phyloP scores from a whole-genome alignment of 192 early-diverging fungal species.

The Gamsiella multidivaricata region DNA sequence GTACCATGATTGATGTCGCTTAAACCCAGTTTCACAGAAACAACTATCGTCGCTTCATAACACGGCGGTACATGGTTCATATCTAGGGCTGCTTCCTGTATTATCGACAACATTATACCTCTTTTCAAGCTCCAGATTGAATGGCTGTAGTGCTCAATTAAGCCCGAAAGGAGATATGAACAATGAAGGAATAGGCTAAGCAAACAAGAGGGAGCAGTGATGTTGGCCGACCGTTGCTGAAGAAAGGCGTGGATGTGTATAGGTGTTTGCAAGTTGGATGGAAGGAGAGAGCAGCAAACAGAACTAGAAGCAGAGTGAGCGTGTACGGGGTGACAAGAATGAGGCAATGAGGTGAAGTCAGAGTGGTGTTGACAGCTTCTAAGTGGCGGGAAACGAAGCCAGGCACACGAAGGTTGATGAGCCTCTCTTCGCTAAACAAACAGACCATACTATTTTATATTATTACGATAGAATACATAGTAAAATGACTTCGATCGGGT shows the following conservation, averaged over 20 bases:
- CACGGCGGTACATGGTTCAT: too few relatives aligned
- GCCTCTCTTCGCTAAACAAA: slow-evolving; percentile 19
- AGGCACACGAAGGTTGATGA: slow-evolving; percentile 11
- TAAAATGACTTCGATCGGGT: too few relatives aligned
- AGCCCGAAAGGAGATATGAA: neutral
- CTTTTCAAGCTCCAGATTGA: too few relatives aligned
- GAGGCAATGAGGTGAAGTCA: neutral
- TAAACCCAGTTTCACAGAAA: too few relatives aligned
- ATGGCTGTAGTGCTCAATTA: neutral
- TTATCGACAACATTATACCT: too few relatives aligned
- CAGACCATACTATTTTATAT: slow-evolving; percentile 1
- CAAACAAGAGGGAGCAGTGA: neutral
- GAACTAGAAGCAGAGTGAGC: too few relatives aligned
- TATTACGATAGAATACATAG: neutral
- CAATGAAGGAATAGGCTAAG: neutral
- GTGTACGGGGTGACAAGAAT: neutral
- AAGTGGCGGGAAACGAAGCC: slow-evolving; percentile 22
- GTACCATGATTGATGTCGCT: too few relatives aligned
- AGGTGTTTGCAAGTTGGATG: too few relatives aligned
- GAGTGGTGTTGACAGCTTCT: slow-evolving; percentile 6
- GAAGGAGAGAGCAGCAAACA: slow-evolving; percentile 5
- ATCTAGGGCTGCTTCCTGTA: too few relatives aligned
- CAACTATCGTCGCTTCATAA: too few relatives aligned
- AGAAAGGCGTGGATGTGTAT: too few relatives aligned
- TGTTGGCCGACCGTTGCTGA: too few relatives aligned